Evolutionary conservation across 208 protist species (phyloP).

Genomic region (Crithidia thermophila): DNA sequence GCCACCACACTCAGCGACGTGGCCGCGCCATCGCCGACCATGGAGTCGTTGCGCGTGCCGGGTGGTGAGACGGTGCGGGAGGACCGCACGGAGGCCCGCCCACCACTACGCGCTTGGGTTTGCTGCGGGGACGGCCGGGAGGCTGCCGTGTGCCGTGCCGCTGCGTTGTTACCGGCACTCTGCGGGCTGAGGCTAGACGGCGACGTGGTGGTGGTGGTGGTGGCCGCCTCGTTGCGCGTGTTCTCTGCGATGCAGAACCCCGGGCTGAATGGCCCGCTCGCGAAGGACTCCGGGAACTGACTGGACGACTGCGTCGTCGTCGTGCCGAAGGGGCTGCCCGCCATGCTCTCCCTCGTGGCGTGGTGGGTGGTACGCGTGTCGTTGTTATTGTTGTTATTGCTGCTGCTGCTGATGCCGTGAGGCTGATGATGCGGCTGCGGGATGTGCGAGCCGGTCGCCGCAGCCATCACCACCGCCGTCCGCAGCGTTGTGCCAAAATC

Average conservation of each 20-base stretch:
- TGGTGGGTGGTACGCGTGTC: too few relatives aligned
- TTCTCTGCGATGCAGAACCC: too few relatives aligned
- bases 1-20: not conserved
- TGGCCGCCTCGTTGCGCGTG: too few relatives aligned
- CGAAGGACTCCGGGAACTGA: conserved; percentile 8
- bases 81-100: not conserved
- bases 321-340: not conserved
- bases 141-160: too few relatives aligned
- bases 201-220: not conserved
- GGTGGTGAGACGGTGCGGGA: conserved; percentile 11
- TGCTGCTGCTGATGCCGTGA: too few relatives aligned
- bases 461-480: conserved; percentile 27
- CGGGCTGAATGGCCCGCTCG: conserved; percentile 7
- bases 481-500: conserved; percentile 29
- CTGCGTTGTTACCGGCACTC: too few relatives aligned
- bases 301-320: conserved; percentile 10
- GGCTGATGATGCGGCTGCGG: conserved; percentile 3
- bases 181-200: not conserved
- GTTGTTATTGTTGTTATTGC: too few relatives aligned
- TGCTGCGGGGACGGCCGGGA: too few relatives aligned
- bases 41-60: conserved; percentile 13
- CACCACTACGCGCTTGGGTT: too few relatives aligned
- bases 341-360: too few relatives aligned
- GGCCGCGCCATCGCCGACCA: not conserved
- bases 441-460: conserved; percentile 14